phyloP scores from a whole-genome alignment of 1,284 basidiomycete species.

The Cryptococcus depauperatus region DNA sequence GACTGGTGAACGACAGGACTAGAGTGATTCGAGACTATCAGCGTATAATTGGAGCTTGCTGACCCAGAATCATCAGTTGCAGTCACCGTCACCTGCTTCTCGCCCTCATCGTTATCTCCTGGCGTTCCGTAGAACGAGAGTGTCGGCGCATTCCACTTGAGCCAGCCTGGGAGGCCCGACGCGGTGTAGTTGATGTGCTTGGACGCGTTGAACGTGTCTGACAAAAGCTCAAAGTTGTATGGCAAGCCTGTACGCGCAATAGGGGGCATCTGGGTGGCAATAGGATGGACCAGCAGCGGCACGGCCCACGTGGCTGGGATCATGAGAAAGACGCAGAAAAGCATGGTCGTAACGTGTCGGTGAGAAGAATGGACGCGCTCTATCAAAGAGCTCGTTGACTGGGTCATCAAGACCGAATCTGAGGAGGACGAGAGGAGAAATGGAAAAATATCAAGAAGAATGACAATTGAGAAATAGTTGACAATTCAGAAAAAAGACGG shows the following conservation, averaged over 20 bases:
- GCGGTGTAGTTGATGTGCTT: conserved; percentile 42
- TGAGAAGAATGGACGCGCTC: too few species aligned
- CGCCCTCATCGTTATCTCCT: conserved; percentile 27
- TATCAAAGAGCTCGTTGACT: too few species aligned
- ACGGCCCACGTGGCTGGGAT: conserved; percentile 18
- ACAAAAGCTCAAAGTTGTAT: conserved; percentile 36
- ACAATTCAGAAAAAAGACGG: too few species aligned
- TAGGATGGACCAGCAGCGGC: conserved; percentile 42
- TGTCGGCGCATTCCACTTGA: conserved; percentile 35
- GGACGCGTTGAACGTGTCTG: conserved; percentile 17
- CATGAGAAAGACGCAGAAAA: conserved; percentile 9
- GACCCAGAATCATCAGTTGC: conserved; percentile 34
- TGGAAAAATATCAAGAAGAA: too few species aligned
- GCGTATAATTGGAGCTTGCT: conserved; percentile 28
- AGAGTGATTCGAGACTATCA: conserved; percentile 42
- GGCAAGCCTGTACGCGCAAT: conserved; percentile 41
- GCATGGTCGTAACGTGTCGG: too few species aligned
- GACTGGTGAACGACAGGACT: conserved; percentile 38
- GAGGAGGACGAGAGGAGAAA: too few species aligned
- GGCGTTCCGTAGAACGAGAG: conserved; percentile 39
- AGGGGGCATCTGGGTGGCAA: conserved; percentile 45
- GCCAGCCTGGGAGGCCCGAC: conserved; percentile 49
- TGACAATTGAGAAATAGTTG: too few species aligned
- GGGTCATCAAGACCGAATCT: too few species aligned
- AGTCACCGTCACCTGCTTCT: conserved; percentile 26